Evolutionary conservation across 2,329 filamentous ascomycete genomes (phyloP).

Genomic region (Trichoderma atroviride): DNA sequence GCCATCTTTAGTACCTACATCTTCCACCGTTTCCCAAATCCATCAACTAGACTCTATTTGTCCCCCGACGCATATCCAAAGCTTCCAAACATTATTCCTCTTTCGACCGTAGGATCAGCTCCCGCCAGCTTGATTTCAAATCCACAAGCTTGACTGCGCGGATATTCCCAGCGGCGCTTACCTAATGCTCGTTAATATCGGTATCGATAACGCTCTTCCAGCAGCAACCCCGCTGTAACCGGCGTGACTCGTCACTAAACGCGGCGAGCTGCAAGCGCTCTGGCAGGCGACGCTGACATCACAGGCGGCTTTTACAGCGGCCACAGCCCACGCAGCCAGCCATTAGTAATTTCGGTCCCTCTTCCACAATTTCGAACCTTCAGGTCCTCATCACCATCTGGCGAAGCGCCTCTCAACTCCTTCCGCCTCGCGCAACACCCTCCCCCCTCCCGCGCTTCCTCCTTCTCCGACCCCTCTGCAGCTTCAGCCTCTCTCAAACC

Average conservation of each 20-base stretch:
- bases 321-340: background rate
- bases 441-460: background rate
- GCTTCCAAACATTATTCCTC: background rate
- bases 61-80: background rate
- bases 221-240: slow-evolving; percentile 2
- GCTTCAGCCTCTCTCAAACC: slow-evolving; percentile 1
- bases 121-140: slow-evolving; percentile 13
- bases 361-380: slow-evolving; percentile 2
- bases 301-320: slow-evolving; percentile 18
- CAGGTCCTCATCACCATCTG: slow-evolving; percentile 2
- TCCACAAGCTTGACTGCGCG: background rate
- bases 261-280: slow-evolving; percentile 1
- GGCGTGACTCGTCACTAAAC: slow-evolving; percentile 22
- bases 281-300: slow-evolving; percentile 18
- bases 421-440: background rate
- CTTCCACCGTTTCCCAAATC: background rate
- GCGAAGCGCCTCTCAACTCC: background rate
- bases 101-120: background rate
- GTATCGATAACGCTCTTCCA: background rate
- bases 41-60: background rate
- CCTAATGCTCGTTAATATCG: background rate
- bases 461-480: background rate
- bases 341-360: slow-evolving; percentile 23
- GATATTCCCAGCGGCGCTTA: background rate
- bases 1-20: background rate